Conservation (phyloP, 108 stramenopile species). For the Cylindrotheca fusiformis region DNA sequence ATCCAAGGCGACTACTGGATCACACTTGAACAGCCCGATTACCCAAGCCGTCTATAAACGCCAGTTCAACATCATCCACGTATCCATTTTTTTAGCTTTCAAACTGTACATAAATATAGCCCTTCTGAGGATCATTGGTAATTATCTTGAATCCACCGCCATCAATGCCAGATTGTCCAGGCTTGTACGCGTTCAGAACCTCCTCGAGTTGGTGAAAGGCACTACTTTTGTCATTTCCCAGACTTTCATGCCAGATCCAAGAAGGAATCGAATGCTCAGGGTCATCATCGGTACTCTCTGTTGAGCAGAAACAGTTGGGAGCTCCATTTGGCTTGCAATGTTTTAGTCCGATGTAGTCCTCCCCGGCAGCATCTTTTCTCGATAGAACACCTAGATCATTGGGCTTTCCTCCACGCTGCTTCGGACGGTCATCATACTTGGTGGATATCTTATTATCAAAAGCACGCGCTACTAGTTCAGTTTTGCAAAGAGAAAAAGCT, state of each 20-base stretch:
- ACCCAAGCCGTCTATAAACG: conserved; percentile 26
- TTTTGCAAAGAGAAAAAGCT: background rate
- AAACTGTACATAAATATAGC: conserved; percentile 79
- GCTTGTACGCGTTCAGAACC: conserved; percentile 61
- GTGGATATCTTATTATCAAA: conserved; percentile 79
- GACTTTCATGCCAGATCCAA: conserved; percentile 51
- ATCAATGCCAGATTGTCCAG: conserved; percentile 79
- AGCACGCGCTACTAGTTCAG: conserved; percentile 32
- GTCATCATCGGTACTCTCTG: conserved; percentile 56
- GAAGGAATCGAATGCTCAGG: conserved; percentile 70
- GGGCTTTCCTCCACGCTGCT: conserved; percentile 64
- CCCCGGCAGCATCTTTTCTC: conserved; percentile 59
- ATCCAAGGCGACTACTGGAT: conserved; percentile 71
- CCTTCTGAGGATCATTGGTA: conserved; percentile 56
- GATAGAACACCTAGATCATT: conserved; percentile 66
- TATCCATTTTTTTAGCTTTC: conserved; percentile 77
- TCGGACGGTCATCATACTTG: conserved; percentile 85
- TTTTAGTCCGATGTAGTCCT: conserved; percentile 76
- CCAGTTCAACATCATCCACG: conserved; percentile 24
- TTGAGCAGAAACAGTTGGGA: conserved; percentile 90
- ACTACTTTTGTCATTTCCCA: conserved; percentile 29
- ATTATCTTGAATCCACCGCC: conserved; percentile 86
- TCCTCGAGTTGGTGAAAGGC: conserved; percentile 63
- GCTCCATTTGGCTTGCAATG: conserved; percentile 56
- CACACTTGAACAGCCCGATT: conserved; percentile 61